A percentile compares a stretch with the other conserved stretches of the same genome.
These are phyloP conservation scores for Russula sp. DNA, from an alignment of 768 basidiomycete species.

Conservation along the genomic window DNA sequence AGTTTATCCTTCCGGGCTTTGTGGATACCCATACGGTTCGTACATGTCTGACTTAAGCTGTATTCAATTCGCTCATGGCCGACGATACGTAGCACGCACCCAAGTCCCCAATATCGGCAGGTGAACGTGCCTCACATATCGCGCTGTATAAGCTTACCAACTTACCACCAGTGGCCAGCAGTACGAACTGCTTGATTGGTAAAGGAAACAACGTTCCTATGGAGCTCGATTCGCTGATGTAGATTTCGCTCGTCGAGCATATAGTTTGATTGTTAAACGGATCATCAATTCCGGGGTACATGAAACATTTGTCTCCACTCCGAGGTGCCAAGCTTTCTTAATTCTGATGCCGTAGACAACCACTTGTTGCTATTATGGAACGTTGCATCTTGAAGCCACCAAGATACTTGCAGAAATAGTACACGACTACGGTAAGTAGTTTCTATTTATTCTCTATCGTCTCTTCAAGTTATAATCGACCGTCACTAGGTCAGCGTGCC, in stretches of 20 bases:
- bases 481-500: constrained; percentile 64
- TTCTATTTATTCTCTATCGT: neutral
- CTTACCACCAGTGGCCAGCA: constrained; percentile 62
- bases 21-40: constrained; percentile 89
- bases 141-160: constrained; percentile 9
- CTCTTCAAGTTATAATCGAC: neutral
- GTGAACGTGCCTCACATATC: constrained; percentile 36
- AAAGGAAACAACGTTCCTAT: constrained; percentile 75
- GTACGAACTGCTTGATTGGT: constrained; percentile 88
- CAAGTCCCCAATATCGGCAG: constrained; percentile 73
- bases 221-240: constrained; percentile 73
- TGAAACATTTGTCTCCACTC: constrained; percentile 25
- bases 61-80: neutral
- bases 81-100: constrained; percentile 57
- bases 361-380: constrained; percentile 89
- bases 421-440: constrained; percentile 51
- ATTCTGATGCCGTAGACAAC: constrained; percentile 62
- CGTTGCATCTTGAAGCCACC: constrained; percentile 75
- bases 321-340: neutral
- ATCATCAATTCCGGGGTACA: constrained; percentile 74
- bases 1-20: constrained; percentile 84
- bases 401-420: constrained; percentile 78
- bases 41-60: neutral
- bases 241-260: constrained; percentile 65
- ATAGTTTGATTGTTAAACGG: constrained; percentile 67